phyloP scores from a whole-genome alignment of 108 stramenopile species.

The Aurantiochytrium sp. region DNA sequence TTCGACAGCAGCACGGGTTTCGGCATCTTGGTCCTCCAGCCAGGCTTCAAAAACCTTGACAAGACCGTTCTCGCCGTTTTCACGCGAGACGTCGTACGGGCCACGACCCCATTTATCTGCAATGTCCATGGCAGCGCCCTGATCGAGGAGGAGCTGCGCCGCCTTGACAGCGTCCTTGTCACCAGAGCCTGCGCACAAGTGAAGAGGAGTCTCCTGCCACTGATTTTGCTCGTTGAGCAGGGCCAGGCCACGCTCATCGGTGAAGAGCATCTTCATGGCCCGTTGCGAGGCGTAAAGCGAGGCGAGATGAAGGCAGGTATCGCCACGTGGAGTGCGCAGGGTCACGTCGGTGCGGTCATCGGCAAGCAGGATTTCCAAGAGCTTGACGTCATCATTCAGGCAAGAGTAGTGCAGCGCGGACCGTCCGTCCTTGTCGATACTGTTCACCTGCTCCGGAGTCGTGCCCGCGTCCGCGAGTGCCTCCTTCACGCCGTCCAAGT shows the following conservation, averaged over 20 bases:
- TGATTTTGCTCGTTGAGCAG: constrained; percentile 19
- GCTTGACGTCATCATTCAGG: constrained; percentile 27
- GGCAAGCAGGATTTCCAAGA: constrained; percentile 9
- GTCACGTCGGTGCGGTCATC: constrained; percentile 20
- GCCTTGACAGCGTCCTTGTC: constrained; percentile 16
- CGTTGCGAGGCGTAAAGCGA: constrained; percentile 9
- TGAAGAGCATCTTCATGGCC: constrained; percentile 24
- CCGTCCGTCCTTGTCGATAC: constrained; percentile 29
- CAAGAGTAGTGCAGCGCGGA: constrained; percentile 30
- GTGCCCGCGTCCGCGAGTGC: neutral
- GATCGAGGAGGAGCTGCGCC: neutral
- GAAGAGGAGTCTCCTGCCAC: constrained; percentile 23
- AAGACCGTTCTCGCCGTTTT: constrained; percentile 23
- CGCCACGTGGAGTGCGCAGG: neutral
- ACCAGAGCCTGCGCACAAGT: constrained; percentile 22
- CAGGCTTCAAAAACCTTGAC: neutral
- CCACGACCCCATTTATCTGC: constrained; percentile 13
- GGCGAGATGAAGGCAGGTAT: constrained; percentile 19
- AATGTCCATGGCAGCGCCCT: neutral
- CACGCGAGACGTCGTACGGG: neutral
- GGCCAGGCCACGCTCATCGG: neutral
- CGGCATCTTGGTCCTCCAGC: constrained; percentile 6
- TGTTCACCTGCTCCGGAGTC: neutral
- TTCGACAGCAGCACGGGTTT: neutral
- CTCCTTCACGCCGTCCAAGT: constrained; percentile 14